Conservation (phyloP, 805 yeast genomes). For the Yarrowia bubula region DNA sequence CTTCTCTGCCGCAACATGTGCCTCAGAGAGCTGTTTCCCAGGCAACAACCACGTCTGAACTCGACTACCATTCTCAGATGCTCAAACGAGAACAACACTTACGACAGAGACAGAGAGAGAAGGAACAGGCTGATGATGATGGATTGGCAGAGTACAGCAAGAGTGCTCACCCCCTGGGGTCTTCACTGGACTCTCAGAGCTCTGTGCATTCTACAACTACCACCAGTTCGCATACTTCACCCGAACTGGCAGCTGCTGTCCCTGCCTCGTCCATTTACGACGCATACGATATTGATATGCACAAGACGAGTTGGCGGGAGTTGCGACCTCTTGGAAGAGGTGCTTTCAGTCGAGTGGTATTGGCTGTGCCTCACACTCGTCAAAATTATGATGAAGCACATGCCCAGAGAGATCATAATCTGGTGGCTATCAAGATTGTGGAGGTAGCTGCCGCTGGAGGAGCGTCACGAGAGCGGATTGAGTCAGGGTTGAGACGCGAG, state of each 20-base stretch:
- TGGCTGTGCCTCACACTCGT: conserved; percentile 37
- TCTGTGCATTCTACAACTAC: neutral
- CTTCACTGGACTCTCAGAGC: neutral
- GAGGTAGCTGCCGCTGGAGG: conserved; percentile 43
- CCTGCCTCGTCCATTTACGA: conserved; percentile 31
- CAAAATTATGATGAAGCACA: conserved; percentile 32
- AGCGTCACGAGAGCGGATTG: conserved; percentile 52
- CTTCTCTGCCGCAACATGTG: conserved; percentile 13
- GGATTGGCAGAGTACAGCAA: conserved; percentile 27
- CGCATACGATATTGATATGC: conserved; percentile 36
- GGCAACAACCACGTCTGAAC: neutral
- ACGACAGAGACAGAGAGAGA: conserved; percentile 16
- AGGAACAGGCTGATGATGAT: conserved; percentile 28
- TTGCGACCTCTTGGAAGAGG: conserved; percentile 42
- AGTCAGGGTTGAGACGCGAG: conserved; percentile 69
- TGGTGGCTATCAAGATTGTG: conserved; percentile 72
- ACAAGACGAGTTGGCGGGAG: conserved; percentile 38
- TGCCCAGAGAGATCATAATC: conserved; percentile 31
- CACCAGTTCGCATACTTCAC: neutral
- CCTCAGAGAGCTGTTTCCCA: conserved; percentile 15
- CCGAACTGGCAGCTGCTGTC: neutral
- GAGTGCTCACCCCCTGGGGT: conserved; percentile 5
- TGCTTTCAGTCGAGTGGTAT: conserved; percentile 43
- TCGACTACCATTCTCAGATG: conserved; percentile 22
- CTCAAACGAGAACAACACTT: conserved; percentile 27